Evolutionary conservation across 129 eudicot genomes (phyloP).

Genomic region (Lactuca sativa): DNA sequence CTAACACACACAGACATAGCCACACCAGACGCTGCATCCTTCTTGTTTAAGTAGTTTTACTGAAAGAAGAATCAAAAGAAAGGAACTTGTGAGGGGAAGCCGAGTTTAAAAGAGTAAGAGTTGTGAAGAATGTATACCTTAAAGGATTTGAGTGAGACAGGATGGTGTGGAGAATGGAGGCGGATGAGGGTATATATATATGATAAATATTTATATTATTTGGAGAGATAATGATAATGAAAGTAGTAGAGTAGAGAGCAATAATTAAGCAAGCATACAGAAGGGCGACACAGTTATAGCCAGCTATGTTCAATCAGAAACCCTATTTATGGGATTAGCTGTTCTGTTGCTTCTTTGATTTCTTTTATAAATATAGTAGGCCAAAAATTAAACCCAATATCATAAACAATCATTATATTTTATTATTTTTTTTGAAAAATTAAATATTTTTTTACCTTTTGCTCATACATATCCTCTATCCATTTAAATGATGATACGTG

Average conservation of each 20-base stretch:
- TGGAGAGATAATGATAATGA: conserved; percentile 17
- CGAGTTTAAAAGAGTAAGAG: neutral
- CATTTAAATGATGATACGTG: too few relatives aligned
- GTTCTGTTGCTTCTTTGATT: neutral
- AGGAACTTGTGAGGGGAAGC: neutral
- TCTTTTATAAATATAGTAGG: too few relatives aligned
- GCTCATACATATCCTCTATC: too few relatives aligned
- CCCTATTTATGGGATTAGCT: conserved; percentile 39
- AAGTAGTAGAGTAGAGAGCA: conserved; percentile 13
- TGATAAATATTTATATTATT: conserved; percentile 1
- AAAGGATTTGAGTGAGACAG: conserved; percentile 12
- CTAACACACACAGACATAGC: conserved; percentile 21
- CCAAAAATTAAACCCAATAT: too few relatives aligned
- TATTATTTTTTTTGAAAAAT: too few relatives aligned
- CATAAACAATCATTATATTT: too few relatives aligned
- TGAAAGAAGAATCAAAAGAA: neutral
- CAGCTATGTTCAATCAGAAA: conserved; percentile 30
- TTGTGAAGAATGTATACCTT: neutral
- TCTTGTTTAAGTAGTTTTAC: conserved; percentile 6
- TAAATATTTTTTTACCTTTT: too few relatives aligned
- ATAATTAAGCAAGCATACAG: conserved; percentile 27
- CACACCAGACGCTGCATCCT: conserved; percentile 14
- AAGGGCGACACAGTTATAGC: conserved; percentile 12
- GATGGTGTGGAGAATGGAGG: conserved; percentile 11
- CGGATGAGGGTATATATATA: neutral